phyloP scores from a whole-genome alignment of 352 stramenopile species.

The Globisporangium ultimum region DNA sequence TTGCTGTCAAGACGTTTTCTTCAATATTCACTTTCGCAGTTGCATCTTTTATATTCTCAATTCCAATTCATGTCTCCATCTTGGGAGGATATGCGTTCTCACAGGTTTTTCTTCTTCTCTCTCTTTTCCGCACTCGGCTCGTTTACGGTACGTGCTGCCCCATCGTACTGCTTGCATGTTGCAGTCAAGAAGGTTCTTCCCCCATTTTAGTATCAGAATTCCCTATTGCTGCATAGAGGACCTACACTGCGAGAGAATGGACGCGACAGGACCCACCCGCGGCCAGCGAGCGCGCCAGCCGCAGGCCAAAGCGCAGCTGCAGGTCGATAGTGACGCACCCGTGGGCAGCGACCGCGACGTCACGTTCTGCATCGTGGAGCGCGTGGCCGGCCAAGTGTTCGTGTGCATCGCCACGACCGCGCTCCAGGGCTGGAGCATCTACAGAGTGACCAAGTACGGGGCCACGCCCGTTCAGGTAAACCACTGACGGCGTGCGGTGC shows the following conservation, averaged over 20 bases:
- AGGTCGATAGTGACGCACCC: constrained; percentile 10
- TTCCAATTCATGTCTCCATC: background rate
- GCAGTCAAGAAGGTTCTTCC: background rate
- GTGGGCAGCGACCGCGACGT: constrained; percentile 29
- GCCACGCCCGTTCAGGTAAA: constrained; percentile 43
- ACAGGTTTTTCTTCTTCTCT: background rate
- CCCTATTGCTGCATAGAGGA: background rate
- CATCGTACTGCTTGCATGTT: background rate
- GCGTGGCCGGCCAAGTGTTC: constrained; percentile 43
- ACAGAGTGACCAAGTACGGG: constrained; percentile 56
- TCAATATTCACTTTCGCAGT: background rate
- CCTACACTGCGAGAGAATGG: background rate
- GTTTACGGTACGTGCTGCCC: background rate
- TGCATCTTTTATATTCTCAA: background rate
- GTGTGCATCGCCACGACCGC: constrained; percentile 55
- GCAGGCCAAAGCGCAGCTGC: background rate
- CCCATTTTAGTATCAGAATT: background rate
- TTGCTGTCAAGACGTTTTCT: background rate
- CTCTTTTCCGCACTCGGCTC: background rate
- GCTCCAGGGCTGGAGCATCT: constrained; percentile 42
- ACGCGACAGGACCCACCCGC: background rate
- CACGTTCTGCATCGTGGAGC: constrained; percentile 64
- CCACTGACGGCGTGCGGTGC: background rate
- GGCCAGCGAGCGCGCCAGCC: constrained; percentile 5
- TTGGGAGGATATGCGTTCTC: background rate